Base-by-base conservation (phyloP, 805 yeast species). In the Brettanomyces naardenensis region DNA sequence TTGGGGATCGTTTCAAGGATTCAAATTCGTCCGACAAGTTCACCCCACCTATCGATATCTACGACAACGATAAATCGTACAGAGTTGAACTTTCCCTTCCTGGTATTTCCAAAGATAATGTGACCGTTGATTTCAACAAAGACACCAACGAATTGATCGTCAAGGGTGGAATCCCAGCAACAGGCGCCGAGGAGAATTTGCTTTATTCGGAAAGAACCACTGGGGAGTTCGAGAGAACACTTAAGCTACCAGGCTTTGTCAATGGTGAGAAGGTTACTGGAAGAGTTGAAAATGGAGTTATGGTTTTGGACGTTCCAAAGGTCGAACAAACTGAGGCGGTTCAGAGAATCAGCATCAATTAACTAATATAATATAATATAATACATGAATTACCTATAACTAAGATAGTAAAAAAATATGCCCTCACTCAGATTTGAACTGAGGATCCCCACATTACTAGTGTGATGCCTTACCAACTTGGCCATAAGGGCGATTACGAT, bases 201-300 rank as follows among this genome's bases (percentile, higher is more conserved):
- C 28, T 33, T 22, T 36, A 42, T 33, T 29, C 39, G n/a, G 39
- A 41, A 14, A 44, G 41, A 31, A 22, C 37, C 2, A n/a, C 42
- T 22, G 48, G 51, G 32, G 40, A 41, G 19, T 38, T 47, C 19
- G 46, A 45, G 28, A 44, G 58, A 37, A 52, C 52, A 1, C 26
- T 55, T 9, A 53, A 59, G 7, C 53, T 72, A 28, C 73, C 73
- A 31, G 58, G 59, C 10, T 60, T 58, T 28, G 41, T 71, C 27
- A 72, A 68, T 43, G 66, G 64, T 20, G 68, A 64, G 5, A 58
- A 63, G 35, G 65, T 72, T 42, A 61, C 54, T 44, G 78, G 77
- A 21, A 62, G 53, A 35, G 68, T 66, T 43, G 56, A 60, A 11
- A 57, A 68, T 43, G 77, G 78, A 39, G 61, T 71, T 25, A 54